Conservation (phyloP, 306 rosid genomes). For the Cicer chorassanicum region DNA sequence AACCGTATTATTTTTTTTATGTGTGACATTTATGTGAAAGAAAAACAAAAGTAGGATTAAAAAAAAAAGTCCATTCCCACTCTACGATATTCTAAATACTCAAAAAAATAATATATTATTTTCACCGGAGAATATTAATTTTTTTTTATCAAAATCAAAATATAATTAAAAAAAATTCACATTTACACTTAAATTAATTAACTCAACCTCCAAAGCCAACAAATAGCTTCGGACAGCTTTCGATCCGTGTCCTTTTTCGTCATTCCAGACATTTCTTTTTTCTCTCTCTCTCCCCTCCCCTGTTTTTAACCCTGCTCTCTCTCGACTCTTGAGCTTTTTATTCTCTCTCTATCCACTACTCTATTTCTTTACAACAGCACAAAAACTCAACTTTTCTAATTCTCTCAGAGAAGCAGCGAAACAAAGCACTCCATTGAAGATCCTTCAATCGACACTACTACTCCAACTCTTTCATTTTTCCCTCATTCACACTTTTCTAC, state of each 20-base stretch:
- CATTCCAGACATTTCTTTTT: constrained; percentile 10
- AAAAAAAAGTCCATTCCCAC: too few species aligned
- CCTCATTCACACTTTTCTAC: neutral
- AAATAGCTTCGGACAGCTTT: constrained; percentile 17
- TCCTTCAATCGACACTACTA: neutral
- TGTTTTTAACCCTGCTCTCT: neutral
- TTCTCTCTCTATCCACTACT: neutral
- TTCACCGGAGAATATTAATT: too few species aligned
- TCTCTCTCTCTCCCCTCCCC: constrained; percentile 33
- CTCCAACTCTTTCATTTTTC: constrained; percentile 8
- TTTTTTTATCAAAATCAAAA: too few species aligned
- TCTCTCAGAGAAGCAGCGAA: neutral
- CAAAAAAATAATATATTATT: too few species aligned
- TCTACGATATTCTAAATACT: too few species aligned
- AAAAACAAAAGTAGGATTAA: too few species aligned
- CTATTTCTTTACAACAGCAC: constrained; percentile 12
- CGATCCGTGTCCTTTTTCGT: constrained; percentile 45
- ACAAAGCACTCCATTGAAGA: constrained; percentile 30
- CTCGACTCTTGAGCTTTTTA: too few species aligned
- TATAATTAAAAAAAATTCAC: too few species aligned
- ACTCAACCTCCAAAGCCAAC: constrained; percentile 30
- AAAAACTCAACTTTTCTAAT: neutral
- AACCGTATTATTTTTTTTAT: too few species aligned
- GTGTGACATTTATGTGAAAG: too few species aligned
- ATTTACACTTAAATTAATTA: too few species aligned